phyloP scores from a whole-genome alignment of 352 stramenopile species.

The Pythium phragmiticola region DNA sequence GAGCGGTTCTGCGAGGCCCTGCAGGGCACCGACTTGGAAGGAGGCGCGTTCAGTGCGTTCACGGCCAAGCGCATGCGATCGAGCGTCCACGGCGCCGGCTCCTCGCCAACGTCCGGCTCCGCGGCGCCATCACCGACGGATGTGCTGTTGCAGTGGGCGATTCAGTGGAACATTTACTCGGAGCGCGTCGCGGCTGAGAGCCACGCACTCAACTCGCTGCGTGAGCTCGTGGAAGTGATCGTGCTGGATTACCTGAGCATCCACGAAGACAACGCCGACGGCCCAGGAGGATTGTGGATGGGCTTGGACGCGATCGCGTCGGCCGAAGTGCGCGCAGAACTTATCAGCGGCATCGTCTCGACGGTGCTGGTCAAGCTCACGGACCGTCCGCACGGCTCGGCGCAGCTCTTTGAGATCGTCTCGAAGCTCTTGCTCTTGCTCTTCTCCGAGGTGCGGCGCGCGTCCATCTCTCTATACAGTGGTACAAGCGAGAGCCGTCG shows the following conservation, averaged over 20 bases:
- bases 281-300: constrained; percentile 52
- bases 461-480: constrained; percentile 9
- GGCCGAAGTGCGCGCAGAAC: constrained; percentile 49
- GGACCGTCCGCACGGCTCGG: constrained; percentile 44
- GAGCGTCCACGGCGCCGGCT: constrained; percentile 32
- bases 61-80: constrained; percentile 68
- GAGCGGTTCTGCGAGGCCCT: constrained; percentile 67
- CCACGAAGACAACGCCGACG: constrained; percentile 33
- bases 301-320: constrained; percentile 58
- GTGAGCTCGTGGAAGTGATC: constrained; percentile 76
- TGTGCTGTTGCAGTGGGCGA: constrained; percentile 59
- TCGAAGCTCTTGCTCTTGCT: constrained; percentile 59
- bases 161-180: constrained; percentile 86
- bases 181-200: constrained; percentile 79
- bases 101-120: constrained; percentile 30
- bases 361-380: constrained; percentile 65
- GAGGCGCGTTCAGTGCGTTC: constrained; percentile 40
- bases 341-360: constrained; percentile 64
- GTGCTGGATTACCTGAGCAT: constrained; percentile 71
- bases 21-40: constrained; percentile 58
- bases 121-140: constrained; percentile 32
- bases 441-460: constrained; percentile 39
- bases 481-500: constrained; percentile 21
- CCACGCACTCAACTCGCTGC: constrained; percentile 73
- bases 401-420: constrained; percentile 78